Evolutionary conservation across 2,329 filamentous ascomycete genomes (phyloP).

Genomic region (Aulographum hederae): DNA sequence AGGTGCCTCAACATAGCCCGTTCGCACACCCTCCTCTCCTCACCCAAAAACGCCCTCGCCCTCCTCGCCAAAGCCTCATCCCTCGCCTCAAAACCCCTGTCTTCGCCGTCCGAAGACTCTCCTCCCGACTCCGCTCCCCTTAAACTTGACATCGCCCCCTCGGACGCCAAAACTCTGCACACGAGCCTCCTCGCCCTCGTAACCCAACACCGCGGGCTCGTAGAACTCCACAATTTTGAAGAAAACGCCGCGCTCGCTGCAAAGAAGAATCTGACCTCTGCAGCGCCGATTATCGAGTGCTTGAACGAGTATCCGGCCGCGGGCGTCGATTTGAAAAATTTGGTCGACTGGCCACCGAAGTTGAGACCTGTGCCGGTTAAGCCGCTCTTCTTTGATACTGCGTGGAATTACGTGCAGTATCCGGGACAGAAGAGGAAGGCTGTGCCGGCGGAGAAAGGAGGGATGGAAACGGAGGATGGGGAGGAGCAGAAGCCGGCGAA

Average conservation of each 20-base stretch:
- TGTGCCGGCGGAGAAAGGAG: slow-evolving; percentile 9
- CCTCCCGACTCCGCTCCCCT: slow-evolving; percentile 27
- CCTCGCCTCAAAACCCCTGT: slow-evolving; percentile 35
- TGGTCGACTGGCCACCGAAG: slow-evolving; percentile 76
- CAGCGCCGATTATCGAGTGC: slow-evolving; percentile 51
- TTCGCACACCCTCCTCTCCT: slow-evolving; percentile 59
- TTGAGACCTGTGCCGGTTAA: slow-evolving; percentile 76
- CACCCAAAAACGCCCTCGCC: slow-evolving; percentile 65
- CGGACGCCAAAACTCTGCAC: slow-evolving; percentile 40
- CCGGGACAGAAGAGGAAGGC: slow-evolving; percentile 37
- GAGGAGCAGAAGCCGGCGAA: slow-evolving; percentile 23
- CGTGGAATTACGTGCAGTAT: slow-evolving; percentile 96
- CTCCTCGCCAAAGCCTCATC: slow-evolving; percentile 57
- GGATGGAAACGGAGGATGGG: slow-evolving; percentile 7
- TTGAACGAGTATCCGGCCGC: slow-evolving; percentile 57
- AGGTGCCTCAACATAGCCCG: slow-evolving; percentile 71
- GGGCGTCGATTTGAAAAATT: slow-evolving; percentile 54
- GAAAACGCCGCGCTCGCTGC: slow-evolving; percentile 28
- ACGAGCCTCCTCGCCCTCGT: slow-evolving; percentile 51
- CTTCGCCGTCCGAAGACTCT: slow-evolving; percentile 23
- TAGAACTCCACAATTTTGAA: slow-evolving; percentile 55
- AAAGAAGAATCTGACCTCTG: slow-evolving; percentile 22
- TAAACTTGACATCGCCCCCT: slow-evolving; percentile 47
- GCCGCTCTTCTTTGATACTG: slow-evolving; percentile 87
- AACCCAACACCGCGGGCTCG: slow-evolving; percentile 67